phyloP scores from a whole-genome alignment of 139 green algal species.

The Diplosphaera chodatii region DNA sequence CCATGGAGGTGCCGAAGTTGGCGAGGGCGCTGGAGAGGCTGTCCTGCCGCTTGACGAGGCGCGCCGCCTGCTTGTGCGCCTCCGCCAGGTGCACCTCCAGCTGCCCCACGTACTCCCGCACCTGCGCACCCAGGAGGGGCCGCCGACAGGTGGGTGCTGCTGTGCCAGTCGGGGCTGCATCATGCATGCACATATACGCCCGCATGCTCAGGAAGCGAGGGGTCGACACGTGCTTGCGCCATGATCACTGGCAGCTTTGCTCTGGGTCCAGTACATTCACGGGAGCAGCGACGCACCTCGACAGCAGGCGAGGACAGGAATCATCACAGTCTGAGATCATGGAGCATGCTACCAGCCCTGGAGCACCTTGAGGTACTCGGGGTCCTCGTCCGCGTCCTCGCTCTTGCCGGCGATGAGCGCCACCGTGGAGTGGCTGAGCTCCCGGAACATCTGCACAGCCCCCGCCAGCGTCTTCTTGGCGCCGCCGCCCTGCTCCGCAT shows the following conservation, averaged over 20 bases:
- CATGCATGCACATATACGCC: too few relatives aligned
- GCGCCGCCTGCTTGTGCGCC: slow-evolving; percentile 60
- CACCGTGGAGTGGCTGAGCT: slow-evolving; percentile 37
- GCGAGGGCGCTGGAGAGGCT: slow-evolving; percentile 56
- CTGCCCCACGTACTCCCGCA: slow-evolving; percentile 66
- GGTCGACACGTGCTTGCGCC: too few relatives aligned
- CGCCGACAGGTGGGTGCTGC: too few relatives aligned
- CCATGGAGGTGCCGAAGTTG: slow-evolving; percentile 65
- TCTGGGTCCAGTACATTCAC: too few relatives aligned
- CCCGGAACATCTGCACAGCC: slow-evolving; percentile 48
- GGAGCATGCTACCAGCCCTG: too few relatives aligned
- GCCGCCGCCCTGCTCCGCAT: not conserved
- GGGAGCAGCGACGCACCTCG: too few relatives aligned
- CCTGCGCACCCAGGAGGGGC: too few relatives aligned
- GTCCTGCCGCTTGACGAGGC: slow-evolving; percentile 68
- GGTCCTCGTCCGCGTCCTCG: slow-evolving; percentile 69
- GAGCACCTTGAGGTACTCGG: slow-evolving; percentile 67
- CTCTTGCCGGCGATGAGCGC: slow-evolving; percentile 44
- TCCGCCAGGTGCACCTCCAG: slow-evolving; percentile 83
- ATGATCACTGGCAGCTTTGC: too few relatives aligned
- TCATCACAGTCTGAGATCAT: too few relatives aligned
- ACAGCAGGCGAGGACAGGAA: too few relatives aligned
- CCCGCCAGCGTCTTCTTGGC: slow-evolving; percentile 31
- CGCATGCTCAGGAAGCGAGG: too few relatives aligned
- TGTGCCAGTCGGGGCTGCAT: too few relatives aligned